Percentiles rank a stretch among this genome's conserved stretches.
These are phyloP conservation scores for Trametes villosa DNA, from an alignment of 768 basidiomycete genomes.

Conservation along the genomic window DNA sequence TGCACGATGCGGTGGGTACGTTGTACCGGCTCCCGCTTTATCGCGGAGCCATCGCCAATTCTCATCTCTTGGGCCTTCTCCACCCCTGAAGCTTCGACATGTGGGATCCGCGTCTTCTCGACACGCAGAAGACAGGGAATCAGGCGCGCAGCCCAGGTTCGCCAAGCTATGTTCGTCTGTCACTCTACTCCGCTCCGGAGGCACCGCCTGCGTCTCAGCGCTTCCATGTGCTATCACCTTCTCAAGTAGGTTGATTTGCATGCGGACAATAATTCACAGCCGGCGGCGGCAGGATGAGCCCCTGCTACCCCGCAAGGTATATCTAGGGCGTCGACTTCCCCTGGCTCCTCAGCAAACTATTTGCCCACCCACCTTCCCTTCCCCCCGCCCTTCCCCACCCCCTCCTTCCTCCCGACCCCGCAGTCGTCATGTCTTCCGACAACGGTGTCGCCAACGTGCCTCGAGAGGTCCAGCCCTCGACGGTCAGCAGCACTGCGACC, in stretches of 20 bases:
- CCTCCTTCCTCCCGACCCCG: background rate
- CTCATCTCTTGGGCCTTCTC: background rate
- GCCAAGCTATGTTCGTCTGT: constrained; percentile 17
- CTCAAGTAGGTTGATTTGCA: background rate
- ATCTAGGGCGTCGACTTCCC: background rate
- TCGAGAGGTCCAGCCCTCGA: background rate
- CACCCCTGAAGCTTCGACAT: constrained; percentile 6
- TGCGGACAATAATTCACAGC: too few relatives aligned
- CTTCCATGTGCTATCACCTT: background rate
- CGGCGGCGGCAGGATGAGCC: background rate
- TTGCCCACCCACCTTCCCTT: background rate
- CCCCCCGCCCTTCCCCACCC: background rate
- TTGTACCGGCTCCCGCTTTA: background rate
- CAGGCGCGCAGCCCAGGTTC: constrained; percentile 11
- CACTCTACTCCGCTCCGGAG: constrained; percentile 6
- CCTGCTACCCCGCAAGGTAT: background rate
- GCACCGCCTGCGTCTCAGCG: background rate
- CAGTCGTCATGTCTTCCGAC: constrained; percentile 7
- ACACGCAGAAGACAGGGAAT: background rate
- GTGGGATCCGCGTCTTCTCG: constrained; percentile 12
- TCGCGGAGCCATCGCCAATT: background rate
- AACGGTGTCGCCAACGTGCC: background rate
- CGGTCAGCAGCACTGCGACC: background rate
- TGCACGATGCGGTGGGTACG: background rate
- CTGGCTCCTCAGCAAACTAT: constrained; percentile 2